These are phyloP conservation scores for Trypanosoma grayi DNA, from an alignment of 208 protist species.

Conservation along the genomic window DNA sequence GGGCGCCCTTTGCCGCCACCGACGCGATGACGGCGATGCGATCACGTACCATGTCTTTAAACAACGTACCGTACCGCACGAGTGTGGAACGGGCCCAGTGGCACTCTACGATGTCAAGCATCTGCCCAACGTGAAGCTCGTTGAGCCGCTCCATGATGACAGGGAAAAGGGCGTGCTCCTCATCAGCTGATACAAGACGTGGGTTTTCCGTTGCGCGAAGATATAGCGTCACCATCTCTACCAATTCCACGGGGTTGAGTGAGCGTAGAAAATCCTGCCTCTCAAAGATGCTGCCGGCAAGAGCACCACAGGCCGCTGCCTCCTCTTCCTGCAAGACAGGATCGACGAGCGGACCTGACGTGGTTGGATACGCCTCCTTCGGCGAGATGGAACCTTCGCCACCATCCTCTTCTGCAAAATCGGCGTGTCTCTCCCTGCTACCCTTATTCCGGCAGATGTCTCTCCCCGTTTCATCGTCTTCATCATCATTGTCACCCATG, in stretches of 20 bases:
- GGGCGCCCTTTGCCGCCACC: conserved; percentile 19
- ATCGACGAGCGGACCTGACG: not conserved
- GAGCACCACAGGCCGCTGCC: not conserved
- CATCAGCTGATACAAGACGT: conserved; percentile 47
- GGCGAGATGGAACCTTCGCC: not conserved
- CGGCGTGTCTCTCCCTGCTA: not conserved
- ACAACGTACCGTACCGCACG: conserved; percentile 55
- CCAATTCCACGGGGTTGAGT: conserved; percentile 19
- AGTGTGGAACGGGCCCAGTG: conserved; percentile 71
- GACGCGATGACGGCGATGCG: conserved; percentile 59
- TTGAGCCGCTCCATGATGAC: conserved; percentile 50
- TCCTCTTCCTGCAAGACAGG: not conserved
- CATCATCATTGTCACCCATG: conserved; percentile 10
- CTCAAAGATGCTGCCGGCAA: conserved; percentile 3
- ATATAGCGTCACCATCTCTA: conserved; percentile 41
- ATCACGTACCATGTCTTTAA: conserved; percentile 64
- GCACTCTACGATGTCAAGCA: conserved; percentile 64
- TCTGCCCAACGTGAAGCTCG: conserved; percentile 44
- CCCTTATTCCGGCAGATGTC: not conserved
- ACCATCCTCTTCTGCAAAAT: not conserved
- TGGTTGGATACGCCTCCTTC: not conserved
- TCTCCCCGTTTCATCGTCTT: no score
- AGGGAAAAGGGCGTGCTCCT: conserved; percentile 72
- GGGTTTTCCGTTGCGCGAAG: conserved; percentile 47
- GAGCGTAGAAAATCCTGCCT: conserved; percentile 22